These are phyloP conservation scores for Phytophthora syringae DNA, from an alignment of 352 stramenopile genomes.

Conservation along the genomic window DNA sequence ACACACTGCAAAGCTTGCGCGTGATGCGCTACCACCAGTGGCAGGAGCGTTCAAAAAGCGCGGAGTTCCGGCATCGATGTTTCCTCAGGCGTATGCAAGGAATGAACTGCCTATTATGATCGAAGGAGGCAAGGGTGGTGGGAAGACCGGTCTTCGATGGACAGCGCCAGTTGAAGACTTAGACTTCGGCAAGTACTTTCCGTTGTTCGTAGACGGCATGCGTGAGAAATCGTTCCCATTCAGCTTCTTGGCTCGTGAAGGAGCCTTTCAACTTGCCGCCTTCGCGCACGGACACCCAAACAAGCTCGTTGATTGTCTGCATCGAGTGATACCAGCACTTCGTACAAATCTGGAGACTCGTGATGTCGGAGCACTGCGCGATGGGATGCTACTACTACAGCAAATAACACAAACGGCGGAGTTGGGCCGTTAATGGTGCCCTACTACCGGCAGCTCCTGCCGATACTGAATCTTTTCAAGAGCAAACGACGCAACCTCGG, in stretches of 20 bases:
- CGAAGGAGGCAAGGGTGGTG: conserved; percentile 53
- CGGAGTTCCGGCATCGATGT: conserved; percentile 45
- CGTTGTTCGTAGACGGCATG: conserved; percentile 93
- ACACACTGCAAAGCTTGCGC: conserved; percentile 34
- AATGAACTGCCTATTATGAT: conserved; percentile 78
- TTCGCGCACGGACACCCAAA: conserved; percentile 65
- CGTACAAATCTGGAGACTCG: conserved; percentile 78
- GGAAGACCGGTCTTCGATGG: conserved; percentile 54
- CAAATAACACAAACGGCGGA: conserved; percentile 52
- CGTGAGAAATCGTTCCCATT: conserved; percentile 77
- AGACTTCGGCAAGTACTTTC: conserved; percentile 89
- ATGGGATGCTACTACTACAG: conserved; percentile 67
- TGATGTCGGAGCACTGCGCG: conserved; percentile 55
- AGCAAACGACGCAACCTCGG: conserved; percentile 91
- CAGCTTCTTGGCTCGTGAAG: conserved; percentile 83
- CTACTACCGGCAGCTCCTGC: conserved; percentile 93
- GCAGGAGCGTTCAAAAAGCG: conserved; percentile 66
- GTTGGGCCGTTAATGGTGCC: conserved; percentile 88
- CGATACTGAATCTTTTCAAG: conserved; percentile 92
- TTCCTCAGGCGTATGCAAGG: conserved; percentile 65
- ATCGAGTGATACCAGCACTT: conserved; percentile 68
- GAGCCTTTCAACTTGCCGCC: conserved; percentile 83
- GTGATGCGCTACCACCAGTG: conserved; percentile 51
- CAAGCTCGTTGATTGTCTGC: conserved; percentile 73
- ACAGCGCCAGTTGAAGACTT: conserved; percentile 64